Conservation (phyloP, 148 eudicot genomes). For the Amaranthus cruentus region DNA sequence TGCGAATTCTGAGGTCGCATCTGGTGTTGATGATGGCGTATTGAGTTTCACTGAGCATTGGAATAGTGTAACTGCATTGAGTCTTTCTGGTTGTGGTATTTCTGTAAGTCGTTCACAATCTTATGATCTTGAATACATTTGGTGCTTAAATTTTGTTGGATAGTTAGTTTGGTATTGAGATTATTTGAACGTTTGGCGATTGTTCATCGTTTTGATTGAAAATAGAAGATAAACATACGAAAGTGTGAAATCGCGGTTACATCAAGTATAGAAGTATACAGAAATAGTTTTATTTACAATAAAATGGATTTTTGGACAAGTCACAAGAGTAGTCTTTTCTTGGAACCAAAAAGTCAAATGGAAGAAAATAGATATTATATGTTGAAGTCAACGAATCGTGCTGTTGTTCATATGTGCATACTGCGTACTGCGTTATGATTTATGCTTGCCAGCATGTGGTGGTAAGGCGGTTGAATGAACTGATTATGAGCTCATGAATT, state of each 20-base stretch:
- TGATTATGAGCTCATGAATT: not conserved
- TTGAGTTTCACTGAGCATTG: slow-evolving; percentile 64
- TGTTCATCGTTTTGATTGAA: too few species aligned
- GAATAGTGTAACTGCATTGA: slow-evolving; percentile 61
- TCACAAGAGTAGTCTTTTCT: too few species aligned
- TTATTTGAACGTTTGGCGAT: too few species aligned
- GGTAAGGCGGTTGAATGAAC: not conserved
- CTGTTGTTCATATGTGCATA: too few species aligned
- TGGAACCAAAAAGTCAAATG: not conserved
- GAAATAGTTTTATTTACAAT: too few species aligned
- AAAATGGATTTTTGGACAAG: too few species aligned
- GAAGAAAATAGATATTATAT: not conserved
- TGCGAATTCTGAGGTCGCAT: slow-evolving; percentile 22
- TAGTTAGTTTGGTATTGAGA: not conserved
- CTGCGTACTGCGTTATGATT: too few species aligned
- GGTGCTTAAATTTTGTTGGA: not conserved
- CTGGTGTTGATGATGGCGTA: slow-evolving; percentile 22
- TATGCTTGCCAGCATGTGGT: not conserved
- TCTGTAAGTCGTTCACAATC: slow-evolving; percentile 39
- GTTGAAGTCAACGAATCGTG: not conserved
- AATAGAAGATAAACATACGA: too few species aligned
- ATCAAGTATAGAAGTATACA: too few species aligned
- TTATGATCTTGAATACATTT: not conserved
- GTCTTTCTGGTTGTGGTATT: slow-evolving; percentile 69
- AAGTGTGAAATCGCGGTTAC: too few species aligned